A percentile compares a stretch with the other conserved stretches of the same genome.
Evolutionary conservation across 345 rosid genomes (phyloP).

Genomic region (Syzygium oleosum): DNA sequence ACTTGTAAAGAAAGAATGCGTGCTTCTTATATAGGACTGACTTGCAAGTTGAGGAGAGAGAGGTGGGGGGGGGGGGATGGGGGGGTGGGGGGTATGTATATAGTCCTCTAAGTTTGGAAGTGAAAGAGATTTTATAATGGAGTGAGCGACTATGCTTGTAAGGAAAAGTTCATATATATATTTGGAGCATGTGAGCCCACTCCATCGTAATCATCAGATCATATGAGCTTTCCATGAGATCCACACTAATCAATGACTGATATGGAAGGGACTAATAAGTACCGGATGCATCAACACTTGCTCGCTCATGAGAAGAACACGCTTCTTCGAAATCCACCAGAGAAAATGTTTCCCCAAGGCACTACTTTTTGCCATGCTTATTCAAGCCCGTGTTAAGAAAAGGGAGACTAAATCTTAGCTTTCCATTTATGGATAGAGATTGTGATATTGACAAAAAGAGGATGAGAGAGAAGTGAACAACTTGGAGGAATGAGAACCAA

Average conservation of each 20-base stretch:
- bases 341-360: neutral
- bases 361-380: neutral
- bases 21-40: neutral
- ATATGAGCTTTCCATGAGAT: neutral
- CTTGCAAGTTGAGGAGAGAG: neutral
- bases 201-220: neutral
- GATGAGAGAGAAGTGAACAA: neutral
- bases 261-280: neutral
- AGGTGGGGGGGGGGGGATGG: neutral
- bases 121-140: neutral
- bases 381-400: neutral
- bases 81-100: neutral
- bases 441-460: neutral
- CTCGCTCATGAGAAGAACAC: constrained; percentile 9
- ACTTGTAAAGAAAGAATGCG: neutral
- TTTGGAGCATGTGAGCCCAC: neutral
- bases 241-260: neutral
- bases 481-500: constrained; percentile 11
- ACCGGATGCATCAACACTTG: neutral
- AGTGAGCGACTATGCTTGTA: constrained; percentile 3
- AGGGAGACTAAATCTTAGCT: neutral
- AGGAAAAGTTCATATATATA: neutral
- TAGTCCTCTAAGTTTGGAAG: neutral
- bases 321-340: constrained; percentile 4
- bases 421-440: neutral